Percentiles rank a stretch among this genome's conserved stretches.
Evolutionary conservation across 73 alveolate genomes (phyloP).

Genomic region (Stentor coeruleus): DNA sequence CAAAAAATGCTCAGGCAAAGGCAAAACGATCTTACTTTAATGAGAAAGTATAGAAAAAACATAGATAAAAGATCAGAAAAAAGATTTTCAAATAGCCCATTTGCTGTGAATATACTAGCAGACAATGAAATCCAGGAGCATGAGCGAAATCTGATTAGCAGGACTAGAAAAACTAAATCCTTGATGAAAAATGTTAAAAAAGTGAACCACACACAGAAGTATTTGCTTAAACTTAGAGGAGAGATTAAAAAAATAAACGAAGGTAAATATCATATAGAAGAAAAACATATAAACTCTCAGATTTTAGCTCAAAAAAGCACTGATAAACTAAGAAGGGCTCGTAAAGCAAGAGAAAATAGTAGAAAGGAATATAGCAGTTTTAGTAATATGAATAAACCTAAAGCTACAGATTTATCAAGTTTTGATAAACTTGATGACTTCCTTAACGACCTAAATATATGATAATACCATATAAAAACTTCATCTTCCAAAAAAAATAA

Average conservation of each 20-base stretch:
- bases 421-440: neutral
- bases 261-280: slow-evolving; percentile 17
- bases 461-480: neutral
- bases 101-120: neutral
- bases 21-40: neutral
- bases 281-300: neutral
- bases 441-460: no score
- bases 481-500: neutral
- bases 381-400: no score
- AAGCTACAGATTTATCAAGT: neutral
- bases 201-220: neutral
- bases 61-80: slow-evolving; percentile 3
- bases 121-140: slow-evolving; percentile 12
- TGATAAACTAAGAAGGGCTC: neutral
- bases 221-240: neutral
- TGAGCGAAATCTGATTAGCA: neutral
- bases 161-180: neutral
- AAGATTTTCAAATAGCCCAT: neutral
- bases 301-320: neutral
- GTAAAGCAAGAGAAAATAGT: neutral
- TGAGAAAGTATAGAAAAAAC: neutral
- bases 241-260: neutral
- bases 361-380: neutral
- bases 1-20: neutral
- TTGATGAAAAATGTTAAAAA: no score